Base-by-base conservation (phyloP, 2,329 filamentous ascomycete species). In the Fusarium anthophilum region DNA sequence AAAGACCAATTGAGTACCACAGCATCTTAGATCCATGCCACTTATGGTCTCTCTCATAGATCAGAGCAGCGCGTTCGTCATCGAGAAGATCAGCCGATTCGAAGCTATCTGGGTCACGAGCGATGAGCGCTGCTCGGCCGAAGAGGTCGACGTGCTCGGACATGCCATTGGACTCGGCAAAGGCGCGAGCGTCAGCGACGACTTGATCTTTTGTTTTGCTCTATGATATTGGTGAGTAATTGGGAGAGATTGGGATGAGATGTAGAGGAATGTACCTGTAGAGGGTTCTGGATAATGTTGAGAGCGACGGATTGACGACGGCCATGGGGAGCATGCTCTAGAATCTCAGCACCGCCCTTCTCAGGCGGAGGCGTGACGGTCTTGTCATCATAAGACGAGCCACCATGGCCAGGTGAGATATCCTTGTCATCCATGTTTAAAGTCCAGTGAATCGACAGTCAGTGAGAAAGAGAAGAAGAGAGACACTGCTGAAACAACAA, bases 1-100 rank as follows among this genome's bases (percentile, higher is more conserved):
- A 92, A 20, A 90, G 87, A 7, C 87, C 84, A 69, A 94, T 92
- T 39, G 91, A 92, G 70, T 91, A 86, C 83, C 90, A 92, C 11
- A 94, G 84, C 73, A 87, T 87, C 74, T 77, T 82, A 0, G 92
- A 90, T 68, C 91, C 87, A 65, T 87, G 85, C 90, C 92, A 94
- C 76, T 90, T 91, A 85, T 94, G 91, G 10, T 87, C 84, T 48
- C 86, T 82, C 79, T 94, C 92, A 47, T 89, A 84, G 48, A 84
- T 83, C 22, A 96, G 85, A 22, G 85, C 84, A n/a, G 83, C 80
- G 60, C 71, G 61, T 35, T 79, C 77, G 22, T 64, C 66, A 6
- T 76, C 76, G 24, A 50, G 64, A 50, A 74, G 72, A 5, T 70
- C 53, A 7, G 58, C 14, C 0, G 51, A 44, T 13, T 70, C 53